A percentile compares a stretch with the other conserved stretches of the same genome.
These are phyloP conservation scores for Podaxis carcinomalis DNA, from an alignment of 768 basidiomycete species.

Conservation along the genomic window DNA sequence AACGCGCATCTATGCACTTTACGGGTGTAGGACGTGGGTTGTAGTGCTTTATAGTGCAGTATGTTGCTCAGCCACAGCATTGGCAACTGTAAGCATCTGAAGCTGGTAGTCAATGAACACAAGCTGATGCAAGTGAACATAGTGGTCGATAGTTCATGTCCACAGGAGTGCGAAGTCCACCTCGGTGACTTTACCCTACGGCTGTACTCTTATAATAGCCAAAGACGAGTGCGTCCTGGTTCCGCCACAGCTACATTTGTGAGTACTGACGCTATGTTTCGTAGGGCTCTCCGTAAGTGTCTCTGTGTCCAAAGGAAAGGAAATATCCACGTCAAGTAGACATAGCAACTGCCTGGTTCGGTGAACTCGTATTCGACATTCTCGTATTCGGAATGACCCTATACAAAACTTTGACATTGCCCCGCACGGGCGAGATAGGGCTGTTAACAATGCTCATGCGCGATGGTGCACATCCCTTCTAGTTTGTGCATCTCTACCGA, in stretches of 20 bases:
- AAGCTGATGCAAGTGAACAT: background rate
- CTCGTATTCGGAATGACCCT: conserved; percentile 37
- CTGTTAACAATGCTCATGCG: conserved; percentile 27
- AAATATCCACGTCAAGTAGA: conserved; percentile 15
- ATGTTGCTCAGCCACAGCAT: conserved; percentile 21
- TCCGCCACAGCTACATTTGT: background rate
- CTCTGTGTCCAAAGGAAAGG: background rate
- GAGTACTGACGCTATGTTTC: background rate
- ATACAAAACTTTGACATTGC: conserved; percentile 26
- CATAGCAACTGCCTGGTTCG: conserved; percentile 32
- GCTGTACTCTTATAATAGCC: background rate
- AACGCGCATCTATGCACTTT: conserved; percentile 37
- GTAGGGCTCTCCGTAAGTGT: background rate
- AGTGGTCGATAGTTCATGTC: background rate
- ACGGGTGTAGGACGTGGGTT: conserved; percentile 23
- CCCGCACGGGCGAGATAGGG: conserved; percentile 17
- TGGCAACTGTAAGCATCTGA: conserved; percentile 18
- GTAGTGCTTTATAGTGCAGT: conserved; percentile 21
- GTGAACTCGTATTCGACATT: conserved; percentile 34
- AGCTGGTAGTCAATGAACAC: background rate
- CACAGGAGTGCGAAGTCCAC: background rate
- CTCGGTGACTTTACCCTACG: background rate
- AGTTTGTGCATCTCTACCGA: background rate
- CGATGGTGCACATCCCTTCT: conserved; percentile 28
- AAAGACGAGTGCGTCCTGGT: background rate